Evolutionary conservation across 1,139 yeast genomes (phyloP), one percentile per base, ranked within the genome.

Genomic region (Taphrina betulina): DNA sequence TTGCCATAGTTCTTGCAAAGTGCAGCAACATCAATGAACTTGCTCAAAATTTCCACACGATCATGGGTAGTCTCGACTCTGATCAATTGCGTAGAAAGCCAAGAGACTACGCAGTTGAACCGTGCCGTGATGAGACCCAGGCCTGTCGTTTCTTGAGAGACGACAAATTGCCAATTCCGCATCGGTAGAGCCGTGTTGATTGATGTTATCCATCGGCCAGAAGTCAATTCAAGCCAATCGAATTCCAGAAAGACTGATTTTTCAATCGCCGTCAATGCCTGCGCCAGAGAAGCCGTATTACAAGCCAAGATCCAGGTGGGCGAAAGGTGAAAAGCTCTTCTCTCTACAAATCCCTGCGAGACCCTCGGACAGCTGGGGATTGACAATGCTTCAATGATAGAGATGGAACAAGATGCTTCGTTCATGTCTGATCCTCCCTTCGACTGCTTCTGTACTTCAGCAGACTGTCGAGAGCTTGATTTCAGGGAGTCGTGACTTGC

Each of bases 1-100:
- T 92, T 92, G 67, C 89, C 96, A 58, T 84, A 67, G n/a, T 66
- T 68, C 63, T 72, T 72, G 5, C 73, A 76, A 68, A 82, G 79
- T 59, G 83, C 82, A 0, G 96, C 97, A 60, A 90, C 72, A 64
- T 88, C 96, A 58, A 92, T 86, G 65, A 87, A 87, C 63, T 94
- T 74, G 19, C 89, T 81, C 14, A 90, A 78, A 0, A 90, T 78
- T 57, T 79, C 76, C 40, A 81, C 81, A 61, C 92, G 75, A 64
- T 85, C 81, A 10, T 26, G 31, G 12, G 31, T 12, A 26, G 7
- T 12, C 12, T 12, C 12, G 7, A 12, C 7, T 26, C 10, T 26
- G 10, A 26, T 7, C 10, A 26, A 7, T 12, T 7, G 12, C 10
- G 31, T 26, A 7, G 31, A 7, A 12, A 26, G 7, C 31, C 31